Percentiles rank a stretch among this genome's conserved stretches.
Evolutionary conservation across 140 eudicot species (phyloP).

Genomic region (Oenanthe javanica): DNA sequence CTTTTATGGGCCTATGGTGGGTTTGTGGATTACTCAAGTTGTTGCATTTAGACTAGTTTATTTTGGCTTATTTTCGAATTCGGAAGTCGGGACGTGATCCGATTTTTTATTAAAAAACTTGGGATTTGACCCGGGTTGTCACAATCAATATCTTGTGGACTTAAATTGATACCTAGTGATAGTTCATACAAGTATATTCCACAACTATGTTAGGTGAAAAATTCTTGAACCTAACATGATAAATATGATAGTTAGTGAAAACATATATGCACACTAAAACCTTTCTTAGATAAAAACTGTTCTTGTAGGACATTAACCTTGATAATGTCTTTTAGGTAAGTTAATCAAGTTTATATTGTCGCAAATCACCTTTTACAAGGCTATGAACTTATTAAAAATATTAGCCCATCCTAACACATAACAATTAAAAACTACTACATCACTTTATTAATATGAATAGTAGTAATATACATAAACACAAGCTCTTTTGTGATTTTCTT

Average conservation of each 20-base stretch:
- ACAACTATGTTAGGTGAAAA: neutral
- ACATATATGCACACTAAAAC: too few species aligned
- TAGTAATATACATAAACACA: neutral
- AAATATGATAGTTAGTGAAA: neutral
- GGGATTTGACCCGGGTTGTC: too few species aligned
- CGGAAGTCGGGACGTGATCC: too few species aligned
- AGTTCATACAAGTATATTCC: neutral
- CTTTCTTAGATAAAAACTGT: neutral
- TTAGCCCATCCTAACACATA: neutral
- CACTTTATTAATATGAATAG: neutral
- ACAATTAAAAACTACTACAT: neutral
- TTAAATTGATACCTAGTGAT: neutral
- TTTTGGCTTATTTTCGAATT: too few species aligned
- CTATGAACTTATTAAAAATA: neutral
- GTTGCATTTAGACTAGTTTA: too few species aligned
- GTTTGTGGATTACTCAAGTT: too few species aligned
- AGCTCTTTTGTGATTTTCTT: neutral
- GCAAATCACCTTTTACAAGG: neutral
- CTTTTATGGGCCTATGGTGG: too few species aligned
- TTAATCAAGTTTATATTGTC: neutral
- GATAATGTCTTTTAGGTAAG: neutral
- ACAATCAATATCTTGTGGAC: neutral
- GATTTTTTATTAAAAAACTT: too few species aligned
- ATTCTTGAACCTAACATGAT: neutral
- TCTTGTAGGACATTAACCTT: neutral